Base-by-base conservation (phyloP, 768 basidiomycete species). In the Panus rudis region DNA sequence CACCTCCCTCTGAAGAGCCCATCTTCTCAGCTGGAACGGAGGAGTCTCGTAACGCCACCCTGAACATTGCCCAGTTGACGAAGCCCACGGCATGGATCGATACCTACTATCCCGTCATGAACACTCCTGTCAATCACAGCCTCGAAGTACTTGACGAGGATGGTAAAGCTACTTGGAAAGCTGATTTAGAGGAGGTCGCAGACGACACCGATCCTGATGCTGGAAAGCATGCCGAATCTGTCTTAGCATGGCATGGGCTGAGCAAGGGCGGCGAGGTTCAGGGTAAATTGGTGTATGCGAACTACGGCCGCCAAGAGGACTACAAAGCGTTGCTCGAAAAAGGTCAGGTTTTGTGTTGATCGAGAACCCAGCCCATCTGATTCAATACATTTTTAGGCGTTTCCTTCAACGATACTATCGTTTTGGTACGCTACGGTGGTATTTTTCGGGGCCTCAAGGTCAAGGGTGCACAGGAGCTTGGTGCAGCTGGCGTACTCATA, bases 401-500 rank as follows among this genome's bases (percentile, higher is more conserved):
- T 33, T 70, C 91, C 54, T 66, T 93, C 47, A 81, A 73, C 1
- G 89, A 82, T 33, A 84, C 82, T 50, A 79, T 96, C 43, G 83
- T 84, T 24, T 67, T 96, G 23, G 71, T 75, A 16, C 81, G 90
- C 37, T 94, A 92, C 58, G 85, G 84, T 13, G 67, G 61, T 11
- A 71, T 75, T 43, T 88, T 87, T 68, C 81, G 93, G 50, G 93
- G 93, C 10, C 69, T 98, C 16, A 96, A 92, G 72, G 71, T 92
- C 42, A 78, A 88, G 67, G 77, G 79, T 2, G 92, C 93, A 2
- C 76, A 92, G 59, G 87, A 91, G 43, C 77, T 75, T 11, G 91
- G 92, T 23, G 89, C 89, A 2, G 70, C 68, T 23, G 92, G 81
- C 26, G 69, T 82, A 23, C 62, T 94, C 31, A 89, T 93, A 42